Evolutionary conservation across 1,139 yeast species (phyloP).

Genomic region (Pichia sp.): DNA sequence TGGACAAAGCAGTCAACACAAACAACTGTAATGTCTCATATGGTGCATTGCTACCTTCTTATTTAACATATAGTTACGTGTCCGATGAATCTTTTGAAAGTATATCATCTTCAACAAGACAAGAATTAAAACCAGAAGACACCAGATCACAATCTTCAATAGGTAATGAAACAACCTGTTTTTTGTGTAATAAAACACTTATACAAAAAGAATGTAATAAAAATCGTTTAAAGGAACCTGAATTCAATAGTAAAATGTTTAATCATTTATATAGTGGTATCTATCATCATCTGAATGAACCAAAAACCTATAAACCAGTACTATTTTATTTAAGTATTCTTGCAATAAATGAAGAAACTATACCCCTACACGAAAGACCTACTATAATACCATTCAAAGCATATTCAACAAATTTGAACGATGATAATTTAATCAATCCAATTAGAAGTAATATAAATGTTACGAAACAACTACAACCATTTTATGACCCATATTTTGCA

Average conservation of each 20-base stretch:
- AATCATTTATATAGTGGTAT: neutral
- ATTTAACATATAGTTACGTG: neutral
- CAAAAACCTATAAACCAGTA: neutral
- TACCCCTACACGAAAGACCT: neutral
- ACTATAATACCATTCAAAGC: slow-evolving; percentile 1
- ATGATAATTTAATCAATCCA: neutral
- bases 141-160: neutral
- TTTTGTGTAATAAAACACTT: neutral
- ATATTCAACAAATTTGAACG: neutral
- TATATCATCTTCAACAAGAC: neutral
- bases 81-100: neutral
- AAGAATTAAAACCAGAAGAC: neutral
- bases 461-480: neutral
- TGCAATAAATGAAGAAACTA: neutral
- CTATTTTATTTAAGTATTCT: neutral
- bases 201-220: neutral
- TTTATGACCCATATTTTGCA: slow-evolving; percentile 1
- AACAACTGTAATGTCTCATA: neutral
- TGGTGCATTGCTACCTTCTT: slow-evolving; percentile 2
- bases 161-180: neutral
- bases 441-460: neutral
- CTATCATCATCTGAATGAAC: neutral
- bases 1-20: neutral
- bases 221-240: neutral
- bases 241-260: neutral